Percentiles rank a stretch among this genome's conserved stretches.
Conservation (phyloP, 2,329 filamentous ascomycete species). For the Diaporthe ampelina region DNA sequence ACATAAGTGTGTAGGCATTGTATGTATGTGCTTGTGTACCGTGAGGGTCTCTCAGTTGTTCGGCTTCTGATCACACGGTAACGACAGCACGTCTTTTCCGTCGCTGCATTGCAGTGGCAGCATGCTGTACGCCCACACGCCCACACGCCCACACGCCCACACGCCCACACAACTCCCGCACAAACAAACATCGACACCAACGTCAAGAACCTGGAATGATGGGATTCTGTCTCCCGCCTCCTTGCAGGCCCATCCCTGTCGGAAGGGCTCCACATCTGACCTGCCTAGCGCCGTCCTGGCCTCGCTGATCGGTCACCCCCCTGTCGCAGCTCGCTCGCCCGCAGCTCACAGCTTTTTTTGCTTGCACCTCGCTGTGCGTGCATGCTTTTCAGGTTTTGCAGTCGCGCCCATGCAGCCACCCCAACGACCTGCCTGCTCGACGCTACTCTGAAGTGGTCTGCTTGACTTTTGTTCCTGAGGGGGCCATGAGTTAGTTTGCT, state of each 20-base stretch:
- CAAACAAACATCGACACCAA: slow-evolving; percentile 10
- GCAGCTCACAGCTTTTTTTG: slow-evolving; percentile 20
- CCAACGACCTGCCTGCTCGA: background rate
- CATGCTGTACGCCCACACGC: background rate
- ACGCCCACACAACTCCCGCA: background rate
- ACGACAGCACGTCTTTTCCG: slow-evolving; percentile 6
- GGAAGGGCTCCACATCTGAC: background rate
- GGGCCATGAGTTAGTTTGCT: background rate
- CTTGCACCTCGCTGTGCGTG: slow-evolving; percentile 22
- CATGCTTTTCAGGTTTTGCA: slow-evolving; percentile 29
- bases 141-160: background rate
- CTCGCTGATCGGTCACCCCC: background rate
- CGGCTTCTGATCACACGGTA: slow-evolving; percentile 18
- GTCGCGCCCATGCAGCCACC: slow-evolving; percentile 16
- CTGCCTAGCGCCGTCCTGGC: slow-evolving; percentile 32
- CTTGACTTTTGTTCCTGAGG: too few species aligned
- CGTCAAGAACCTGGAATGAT: slow-evolving; percentile 34
- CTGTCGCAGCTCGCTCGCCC: slow-evolving; percentile 22
- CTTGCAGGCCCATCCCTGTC: slow-evolving; percentile 29
- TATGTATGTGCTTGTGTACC: background rate
- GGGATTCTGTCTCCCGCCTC: slow-evolving; percentile 29
- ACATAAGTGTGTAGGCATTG: background rate
- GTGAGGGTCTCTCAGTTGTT: background rate
- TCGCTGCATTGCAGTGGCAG: background rate
- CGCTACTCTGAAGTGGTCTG: background rate